These are phyloP conservation scores for Pseudopyrenochaeta lycopersici DNA, from an alignment of 2,329 filamentous ascomycete species.

Conservation along the genomic window DNA sequence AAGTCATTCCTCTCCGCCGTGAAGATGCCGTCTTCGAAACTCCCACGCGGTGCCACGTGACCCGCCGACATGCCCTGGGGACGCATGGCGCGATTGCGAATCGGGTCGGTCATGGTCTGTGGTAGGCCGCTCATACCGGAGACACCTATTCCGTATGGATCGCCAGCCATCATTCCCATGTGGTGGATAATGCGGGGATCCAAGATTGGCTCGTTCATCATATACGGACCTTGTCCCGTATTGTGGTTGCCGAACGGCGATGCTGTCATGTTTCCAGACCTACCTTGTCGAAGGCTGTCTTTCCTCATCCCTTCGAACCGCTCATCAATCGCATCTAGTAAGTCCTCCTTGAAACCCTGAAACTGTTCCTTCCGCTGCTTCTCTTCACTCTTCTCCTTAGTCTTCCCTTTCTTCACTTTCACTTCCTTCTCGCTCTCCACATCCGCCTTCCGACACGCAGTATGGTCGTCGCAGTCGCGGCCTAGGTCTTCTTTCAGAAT, in stretches of 20 bases:
- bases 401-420: conserved; percentile 5
- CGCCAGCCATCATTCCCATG: conserved; percentile 8
- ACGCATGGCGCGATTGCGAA: conserved; percentile 6
- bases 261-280: neutral
- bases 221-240: conserved; percentile 4
- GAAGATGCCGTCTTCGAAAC: conserved; percentile 15
- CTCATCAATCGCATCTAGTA: conserved; percentile 23
- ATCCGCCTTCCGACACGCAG: conserved; percentile 13
- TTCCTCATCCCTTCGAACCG: conserved; percentile 9
- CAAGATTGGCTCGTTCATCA: conserved; percentile 6
- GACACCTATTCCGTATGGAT: conserved; percentile 12
- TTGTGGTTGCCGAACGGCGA: conserved; percentile 4
- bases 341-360: conserved; percentile 19
- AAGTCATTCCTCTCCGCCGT: conserved; percentile 14
- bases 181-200: conserved; percentile 19
- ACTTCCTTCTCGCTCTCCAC: conserved; percentile 1
- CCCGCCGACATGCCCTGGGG: conserved; percentile 2
- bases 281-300: conserved; percentile 2
- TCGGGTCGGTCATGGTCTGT: conserved; percentile 10
- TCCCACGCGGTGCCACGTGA: neutral
- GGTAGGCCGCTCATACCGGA: conserved; percentile 6
- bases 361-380: conserved; percentile 14
- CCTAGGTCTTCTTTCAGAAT: conserved; percentile 37
- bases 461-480: conserved; percentile 37
- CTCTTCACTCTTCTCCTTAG: conserved; percentile 11